Percentiles rank a stretch among this genome's conserved stretches.
These are phyloP conservation scores for Acer campestre DNA, from an alignment of 345 rosid genomes.

Conservation along the genomic window DNA sequence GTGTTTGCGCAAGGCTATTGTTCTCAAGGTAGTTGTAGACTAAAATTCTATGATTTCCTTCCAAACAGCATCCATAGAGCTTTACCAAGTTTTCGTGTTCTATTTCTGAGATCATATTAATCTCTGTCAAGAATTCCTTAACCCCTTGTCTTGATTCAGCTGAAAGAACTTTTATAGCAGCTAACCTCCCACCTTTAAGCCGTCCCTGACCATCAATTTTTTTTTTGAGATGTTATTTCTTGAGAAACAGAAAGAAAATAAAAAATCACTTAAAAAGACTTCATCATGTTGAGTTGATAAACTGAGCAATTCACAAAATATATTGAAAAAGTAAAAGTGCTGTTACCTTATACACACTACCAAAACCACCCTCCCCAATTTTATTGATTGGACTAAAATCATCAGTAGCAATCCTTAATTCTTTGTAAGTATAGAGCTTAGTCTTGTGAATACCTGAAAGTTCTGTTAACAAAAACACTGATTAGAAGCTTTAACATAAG, in stretches of 20 bases:
- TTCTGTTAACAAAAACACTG: slow-evolving; percentile 39
- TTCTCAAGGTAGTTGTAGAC: slow-evolving; percentile 92
- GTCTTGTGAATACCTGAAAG: slow-evolving; percentile 49
- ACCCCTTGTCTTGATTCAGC: slow-evolving; percentile 94
- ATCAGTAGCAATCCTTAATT: slow-evolving; percentile 66
- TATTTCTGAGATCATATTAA: slow-evolving; percentile 69
- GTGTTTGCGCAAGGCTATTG: slow-evolving; percentile 84
- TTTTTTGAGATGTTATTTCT: slow-evolving; percentile 3
- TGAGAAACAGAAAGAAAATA: slow-evolving; percentile 6
- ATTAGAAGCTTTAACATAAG: slow-evolving; percentile 22
- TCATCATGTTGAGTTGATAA: not conserved
- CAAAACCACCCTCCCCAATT: slow-evolving; percentile 98
- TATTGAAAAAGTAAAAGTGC: slow-evolving; percentile 15
- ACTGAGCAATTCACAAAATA: not conserved
- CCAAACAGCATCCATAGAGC: slow-evolving; percentile 90
- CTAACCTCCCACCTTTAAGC: slow-evolving; percentile 75
- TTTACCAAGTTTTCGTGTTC: slow-evolving; percentile 85
- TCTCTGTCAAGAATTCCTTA: slow-evolving; percentile 85
- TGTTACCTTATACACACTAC: slow-evolving; percentile 84
- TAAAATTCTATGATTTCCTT: slow-evolving; percentile 77
- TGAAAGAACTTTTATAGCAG: slow-evolving; percentile 90
- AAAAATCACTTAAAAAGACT: not conserved
- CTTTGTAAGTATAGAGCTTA: slow-evolving; percentile 62
- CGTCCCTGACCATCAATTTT: slow-evolving; percentile 60
- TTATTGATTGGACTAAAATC: slow-evolving; percentile 65